Percentiles rank a stretch among this genome's conserved stretches.
Conservation (phyloP, 225 moss, liverwort and hornwort species). For the Neckera pumila region DNA sequence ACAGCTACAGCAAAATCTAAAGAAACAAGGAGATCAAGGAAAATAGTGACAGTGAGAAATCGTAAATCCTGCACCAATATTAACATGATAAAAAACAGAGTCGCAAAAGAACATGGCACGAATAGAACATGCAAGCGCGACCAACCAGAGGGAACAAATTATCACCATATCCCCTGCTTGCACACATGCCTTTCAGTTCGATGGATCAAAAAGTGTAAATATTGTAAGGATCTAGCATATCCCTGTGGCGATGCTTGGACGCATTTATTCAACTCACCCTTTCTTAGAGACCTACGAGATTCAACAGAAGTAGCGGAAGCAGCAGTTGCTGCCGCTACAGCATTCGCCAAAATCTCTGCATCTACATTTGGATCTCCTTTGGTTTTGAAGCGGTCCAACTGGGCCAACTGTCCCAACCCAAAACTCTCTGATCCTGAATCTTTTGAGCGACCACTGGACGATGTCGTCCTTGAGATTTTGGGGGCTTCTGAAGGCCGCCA, state of each 20-base stretch:
- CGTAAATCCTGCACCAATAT: not conserved
- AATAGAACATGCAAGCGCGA: not conserved
- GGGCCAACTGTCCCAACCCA: conserved; percentile 51
- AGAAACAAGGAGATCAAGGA: not conserved
- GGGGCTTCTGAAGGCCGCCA: conserved; percentile 33
- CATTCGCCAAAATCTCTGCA: conserved; percentile 56
- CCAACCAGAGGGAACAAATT: not conserved
- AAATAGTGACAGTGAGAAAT: not conserved
- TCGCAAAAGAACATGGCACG: not conserved
- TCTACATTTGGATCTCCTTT: conserved; percentile 74
- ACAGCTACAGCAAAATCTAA: not conserved
- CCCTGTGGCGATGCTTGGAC: not conserved
- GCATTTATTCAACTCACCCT: conserved; percentile 33
- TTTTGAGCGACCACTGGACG: conserved; percentile 31
- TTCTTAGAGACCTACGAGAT: conserved; percentile 58
- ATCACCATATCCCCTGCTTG: not conserved
- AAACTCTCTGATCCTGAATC: conserved; percentile 46
- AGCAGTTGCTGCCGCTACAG: conserved; percentile 61
- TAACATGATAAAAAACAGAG: too few species aligned
- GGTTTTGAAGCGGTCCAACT: conserved; percentile 39
- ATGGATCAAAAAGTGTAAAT: not conserved
- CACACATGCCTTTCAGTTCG: not conserved
- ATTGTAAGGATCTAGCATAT: not conserved
- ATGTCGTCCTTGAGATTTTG: conserved; percentile 30
- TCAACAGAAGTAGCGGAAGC: conserved; percentile 49